Evolutionary conservation across 768 basidiomycete genomes (phyloP), one percentile per base, ranked within the genome.

Genomic region (Boletus barrowsii): DNA sequence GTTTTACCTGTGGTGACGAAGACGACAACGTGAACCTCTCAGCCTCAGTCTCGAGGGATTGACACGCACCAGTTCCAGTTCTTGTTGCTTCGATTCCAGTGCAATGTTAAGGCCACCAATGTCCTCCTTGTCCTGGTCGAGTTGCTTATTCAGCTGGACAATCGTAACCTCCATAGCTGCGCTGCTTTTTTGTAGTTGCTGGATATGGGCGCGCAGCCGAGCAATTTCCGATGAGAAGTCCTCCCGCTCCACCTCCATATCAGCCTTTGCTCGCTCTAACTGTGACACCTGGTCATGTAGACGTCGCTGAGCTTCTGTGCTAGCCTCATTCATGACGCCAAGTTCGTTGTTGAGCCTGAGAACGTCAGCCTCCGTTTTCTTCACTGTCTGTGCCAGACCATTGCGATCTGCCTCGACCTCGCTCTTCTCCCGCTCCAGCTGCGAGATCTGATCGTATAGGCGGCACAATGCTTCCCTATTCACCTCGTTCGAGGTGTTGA

Each of bases 1-100:
- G 78, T 68, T 91, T 91, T 36, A 87, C 71, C 86, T 87, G 61
- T 33, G 48, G 40, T 10, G 24, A 53, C 18, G 26, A 37, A 22
- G n/a, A 36, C 24, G 63, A 22, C 39, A 43, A 37, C 29, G 17
- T 56, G 2, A 66, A 13, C 15, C 6, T 54, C 13, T 35, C 22
- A 24, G 29, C 35, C 14, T 15, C 10, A 22, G 17, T n/a, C 13
- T n/a, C 10, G 10, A 30, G 7, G 37, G 14, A 39, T 62, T 51
- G 18, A 29, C 41, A 77, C 83, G 49, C 55, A 97, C 94, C 69
- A 95, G 66, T 67, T 96, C 93, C 37, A 97, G 74, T 68, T 96
- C 94, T 68, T 95, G 93, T 64, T 97, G 94, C 72, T 97, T 97
- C 24, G 92, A 86, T 70, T 95, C 92, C 50, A 97, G 72, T 0